These are phyloP conservation scores for Phoenix roebelenii DNA, from an alignment of 176 grass and related monocot genomes.

Conservation along the genomic window DNA sequence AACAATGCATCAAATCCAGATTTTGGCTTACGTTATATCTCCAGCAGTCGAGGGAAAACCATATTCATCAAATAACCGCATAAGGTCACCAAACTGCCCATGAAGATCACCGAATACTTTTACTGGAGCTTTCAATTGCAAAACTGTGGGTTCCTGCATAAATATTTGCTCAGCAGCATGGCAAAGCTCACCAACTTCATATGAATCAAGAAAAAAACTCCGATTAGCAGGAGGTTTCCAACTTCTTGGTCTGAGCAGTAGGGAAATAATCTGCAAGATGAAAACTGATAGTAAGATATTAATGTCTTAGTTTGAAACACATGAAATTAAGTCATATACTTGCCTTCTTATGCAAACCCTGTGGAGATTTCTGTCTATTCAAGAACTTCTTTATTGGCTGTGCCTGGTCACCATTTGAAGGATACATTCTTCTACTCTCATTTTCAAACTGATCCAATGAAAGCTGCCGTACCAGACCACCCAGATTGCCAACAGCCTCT, in stretches of 20 bases:
- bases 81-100: conserved; percentile 97
- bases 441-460: conserved; percentile 99
- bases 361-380: conserved; percentile 82
- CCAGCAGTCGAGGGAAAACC: conserved; percentile 93
- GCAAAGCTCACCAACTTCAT: conserved; percentile 93
- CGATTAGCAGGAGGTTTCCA: conserved; percentile 83
- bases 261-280: conserved; percentile 59
- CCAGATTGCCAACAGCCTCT: conserved; percentile 86
- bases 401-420: conserved; percentile 60
- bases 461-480: conserved; percentile 85
- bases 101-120: conserved; percentile 99
- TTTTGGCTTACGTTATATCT: conserved; percentile 77
- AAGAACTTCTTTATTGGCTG: conserved; percentile 59
- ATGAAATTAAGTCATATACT: conserved; percentile 10
- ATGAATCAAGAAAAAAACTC: conserved; percentile 90
- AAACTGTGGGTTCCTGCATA: conserved; percentile 90
- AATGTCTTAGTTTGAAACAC: conserved; percentile 2
- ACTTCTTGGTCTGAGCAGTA: conserved; percentile 79
- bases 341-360: conserved; percentile 96
- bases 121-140: conserved; percentile 93
- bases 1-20: neutral
- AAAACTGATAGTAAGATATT: conserved; percentile 12
- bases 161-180: conserved; percentile 97
- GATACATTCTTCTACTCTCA: conserved; percentile 97
- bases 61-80: conserved; percentile 98